These are phyloP conservation scores for Xylariaceae sp. DNA, from an alignment of 2,329 filamentous ascomycete genomes.

Conservation along the genomic window DNA sequence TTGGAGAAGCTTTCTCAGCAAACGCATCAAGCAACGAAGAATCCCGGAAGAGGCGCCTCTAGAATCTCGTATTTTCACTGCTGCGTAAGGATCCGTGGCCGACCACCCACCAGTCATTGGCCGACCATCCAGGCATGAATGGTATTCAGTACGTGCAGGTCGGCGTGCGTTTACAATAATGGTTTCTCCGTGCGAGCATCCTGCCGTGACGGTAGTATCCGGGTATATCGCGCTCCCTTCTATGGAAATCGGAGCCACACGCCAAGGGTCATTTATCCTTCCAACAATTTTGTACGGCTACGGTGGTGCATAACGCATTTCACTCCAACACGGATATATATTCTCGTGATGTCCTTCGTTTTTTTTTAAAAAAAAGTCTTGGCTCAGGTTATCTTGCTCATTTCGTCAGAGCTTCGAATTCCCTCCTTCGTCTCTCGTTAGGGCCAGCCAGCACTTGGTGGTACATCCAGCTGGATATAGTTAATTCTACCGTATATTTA, in stretches of 20 bases:
- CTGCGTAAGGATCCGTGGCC: constrained; percentile 8
- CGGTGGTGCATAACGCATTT: constrained; percentile 11
- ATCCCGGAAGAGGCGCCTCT: constrained; percentile 25
- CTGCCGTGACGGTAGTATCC: constrained; percentile 40
- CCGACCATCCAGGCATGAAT: constrained; percentile 21
- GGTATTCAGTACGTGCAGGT: constrained; percentile 19
- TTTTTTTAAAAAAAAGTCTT: constrained; percentile 18
- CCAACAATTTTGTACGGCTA: constrained; percentile 19
- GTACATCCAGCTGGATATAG: constrained; percentile 11
- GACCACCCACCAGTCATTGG: constrained; percentile 12
- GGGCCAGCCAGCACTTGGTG: constrained; percentile 5
- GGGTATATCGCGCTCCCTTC: constrained; percentile 38
- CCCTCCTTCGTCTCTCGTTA: constrained; percentile 6
- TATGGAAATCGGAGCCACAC: constrained; percentile 31
- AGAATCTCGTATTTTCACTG: constrained; percentile 18
- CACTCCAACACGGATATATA: constrained; percentile 22
- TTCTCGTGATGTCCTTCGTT: constrained; percentile 7
- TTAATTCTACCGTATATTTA: constrained; percentile 22
- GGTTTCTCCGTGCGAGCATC: constrained; percentile 25
- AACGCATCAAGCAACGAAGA: constrained; percentile 18
- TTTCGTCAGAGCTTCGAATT: constrained; percentile 10
- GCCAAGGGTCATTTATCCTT: constrained; percentile 32
- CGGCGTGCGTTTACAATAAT: constrained; percentile 23
- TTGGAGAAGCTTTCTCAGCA: constrained; percentile 12
- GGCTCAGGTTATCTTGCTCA: constrained; percentile 18